phyloP scores from a whole-genome alignment of 78 protist genomes.

The Cavenderia fasciculata region DNA sequence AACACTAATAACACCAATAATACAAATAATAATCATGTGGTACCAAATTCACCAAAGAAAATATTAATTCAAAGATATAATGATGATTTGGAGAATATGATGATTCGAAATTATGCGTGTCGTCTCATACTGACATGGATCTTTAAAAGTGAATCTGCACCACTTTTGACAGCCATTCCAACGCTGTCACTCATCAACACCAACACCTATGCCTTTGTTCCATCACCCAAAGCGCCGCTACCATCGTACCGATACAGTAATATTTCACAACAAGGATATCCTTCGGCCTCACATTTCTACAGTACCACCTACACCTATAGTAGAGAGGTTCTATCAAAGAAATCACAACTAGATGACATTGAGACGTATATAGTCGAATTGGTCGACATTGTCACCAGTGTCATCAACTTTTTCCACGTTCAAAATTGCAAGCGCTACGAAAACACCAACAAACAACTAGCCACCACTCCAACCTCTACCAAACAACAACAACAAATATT shows the following conservation, averaged over 20 bases:
- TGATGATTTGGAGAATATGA: slow-evolving; percentile 25
- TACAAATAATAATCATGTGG: not conserved
- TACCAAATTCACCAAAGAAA: slow-evolving; percentile 41
- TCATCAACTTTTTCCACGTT: slow-evolving; percentile 38
- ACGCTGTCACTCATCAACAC: not conserved
- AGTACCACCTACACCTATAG: not conserved
- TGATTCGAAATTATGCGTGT: slow-evolving; percentile 23
- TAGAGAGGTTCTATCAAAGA: not conserved
- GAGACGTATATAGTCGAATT: slow-evolving; percentile 1
- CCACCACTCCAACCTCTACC: not conserved
- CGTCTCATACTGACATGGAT: slow-evolving; percentile 63
- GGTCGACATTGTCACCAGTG: not conserved
- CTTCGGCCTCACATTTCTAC: not conserved
- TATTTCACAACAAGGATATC: not conserved
- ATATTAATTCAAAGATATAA: slow-evolving; percentile 37
- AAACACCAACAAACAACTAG: not conserved
- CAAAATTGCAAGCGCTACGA: slow-evolving; percentile 47
- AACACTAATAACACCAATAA: too few species aligned
- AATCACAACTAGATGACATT: slow-evolving; percentile 4
- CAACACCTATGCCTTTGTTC: not conserved
- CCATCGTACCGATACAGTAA: not conserved
- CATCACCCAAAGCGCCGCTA: not conserved
- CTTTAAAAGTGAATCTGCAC: slow-evolving; percentile 22
- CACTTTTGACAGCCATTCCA: slow-evolving; percentile 31
- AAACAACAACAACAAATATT: not conserved